phyloP scores from a whole-genome alignment of 208 protist species.

The Wallacemonas sp. region DNA sequence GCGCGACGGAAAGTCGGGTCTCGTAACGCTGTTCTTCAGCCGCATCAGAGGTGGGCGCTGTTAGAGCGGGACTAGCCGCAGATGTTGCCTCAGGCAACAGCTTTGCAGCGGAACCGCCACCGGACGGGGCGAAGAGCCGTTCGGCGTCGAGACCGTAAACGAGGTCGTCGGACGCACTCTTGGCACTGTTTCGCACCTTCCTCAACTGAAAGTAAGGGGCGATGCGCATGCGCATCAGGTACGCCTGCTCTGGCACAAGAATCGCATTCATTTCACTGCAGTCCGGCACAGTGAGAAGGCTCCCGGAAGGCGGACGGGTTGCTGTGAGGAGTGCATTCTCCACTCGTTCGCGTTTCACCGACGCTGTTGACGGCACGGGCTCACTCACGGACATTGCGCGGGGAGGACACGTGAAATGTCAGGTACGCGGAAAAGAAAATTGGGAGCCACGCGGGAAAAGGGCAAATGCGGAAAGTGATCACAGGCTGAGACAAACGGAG shows the following conservation, averaged over 20 bases:
- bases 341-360: not conserved
- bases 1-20: not conserved
- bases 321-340: not conserved
- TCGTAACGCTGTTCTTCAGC: not conserved
- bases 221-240: slow-evolving; percentile 10
- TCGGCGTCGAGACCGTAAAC: not conserved
- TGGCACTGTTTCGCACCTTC: not conserved
- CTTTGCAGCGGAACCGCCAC: too few species aligned
- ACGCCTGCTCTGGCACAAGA: slow-evolving; percentile 10
- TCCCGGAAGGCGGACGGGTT: not conserved
- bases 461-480: too few species aligned
- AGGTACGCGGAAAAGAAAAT: too few species aligned
- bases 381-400: not conserved
- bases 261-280: not conserved
- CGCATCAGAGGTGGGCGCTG: too few species aligned
- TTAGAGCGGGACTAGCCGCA: too few species aligned
- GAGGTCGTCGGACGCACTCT: not conserved
- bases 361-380: not conserved
- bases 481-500: too few species aligned
- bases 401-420: too few species aligned
- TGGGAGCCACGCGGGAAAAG: too few species aligned
- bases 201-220: not conserved
- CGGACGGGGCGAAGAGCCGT: not conserved
- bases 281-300: not conserved
- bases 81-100: too few species aligned